phyloP scores from a whole-genome alignment of 1,139 yeast genomes.

The Lodderomyces elongisporus region DNA sequence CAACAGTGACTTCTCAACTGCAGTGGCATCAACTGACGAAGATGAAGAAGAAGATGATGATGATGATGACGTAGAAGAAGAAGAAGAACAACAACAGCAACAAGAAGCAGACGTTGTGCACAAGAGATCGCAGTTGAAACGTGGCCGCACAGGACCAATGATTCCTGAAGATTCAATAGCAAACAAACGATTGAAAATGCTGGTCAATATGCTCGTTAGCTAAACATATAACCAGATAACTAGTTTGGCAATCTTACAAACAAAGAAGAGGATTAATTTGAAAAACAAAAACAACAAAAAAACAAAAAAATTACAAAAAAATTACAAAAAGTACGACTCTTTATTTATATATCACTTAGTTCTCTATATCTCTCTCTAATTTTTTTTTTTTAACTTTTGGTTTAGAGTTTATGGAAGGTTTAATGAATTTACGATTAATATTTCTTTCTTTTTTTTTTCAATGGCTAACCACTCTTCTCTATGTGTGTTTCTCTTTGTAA shows the following conservation, averaged over 20 bases:
- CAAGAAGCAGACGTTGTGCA: neutral
- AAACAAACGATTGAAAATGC: constrained; percentile 36
- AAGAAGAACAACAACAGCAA: neutral
- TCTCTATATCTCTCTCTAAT: too few species aligned
- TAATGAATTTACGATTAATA: too few species aligned
- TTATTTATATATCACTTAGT: too few species aligned
- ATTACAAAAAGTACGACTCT: neutral
- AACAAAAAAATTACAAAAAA: neutral
- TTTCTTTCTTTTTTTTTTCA: too few species aligned
- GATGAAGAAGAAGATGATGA: neutral
- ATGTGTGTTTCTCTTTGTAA: too few species aligned
- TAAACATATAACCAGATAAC: constrained; percentile 9
- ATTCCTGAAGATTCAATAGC: constrained; percentile 26
- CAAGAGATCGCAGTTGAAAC: too few species aligned
- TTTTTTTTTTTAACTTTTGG: too few species aligned
- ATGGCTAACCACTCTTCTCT: too few species aligned
- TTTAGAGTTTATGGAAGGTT: too few species aligned
- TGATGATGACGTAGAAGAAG: neutral
- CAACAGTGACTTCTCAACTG: too few species aligned
- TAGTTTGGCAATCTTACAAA: neutral
- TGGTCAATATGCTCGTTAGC: constrained; percentile 45
- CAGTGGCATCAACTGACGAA: neutral
- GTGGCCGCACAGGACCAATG: too few species aligned
- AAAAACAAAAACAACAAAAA: constrained; percentile 1
- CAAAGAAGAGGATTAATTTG: neutral